phyloP scores from a whole-genome alignment of 2,329 filamentous ascomycete genomes.

The Trichoderma aggressivum region DNA sequence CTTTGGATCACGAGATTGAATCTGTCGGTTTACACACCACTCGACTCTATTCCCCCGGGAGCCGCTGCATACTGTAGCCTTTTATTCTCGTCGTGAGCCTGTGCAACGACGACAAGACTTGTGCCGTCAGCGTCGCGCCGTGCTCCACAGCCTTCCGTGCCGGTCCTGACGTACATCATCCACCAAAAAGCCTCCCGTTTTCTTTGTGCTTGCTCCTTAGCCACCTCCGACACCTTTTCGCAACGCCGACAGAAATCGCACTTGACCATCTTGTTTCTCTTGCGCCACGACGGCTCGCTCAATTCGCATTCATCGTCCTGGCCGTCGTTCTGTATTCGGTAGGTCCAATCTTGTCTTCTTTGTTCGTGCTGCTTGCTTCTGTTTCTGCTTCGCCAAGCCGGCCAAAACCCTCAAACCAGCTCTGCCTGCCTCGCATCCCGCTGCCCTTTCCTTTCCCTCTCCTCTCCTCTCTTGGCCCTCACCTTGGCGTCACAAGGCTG shows the following conservation, averaged over 20 bases:
- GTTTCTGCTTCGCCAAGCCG: neutral
- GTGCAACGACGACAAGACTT: conserved; percentile 7
- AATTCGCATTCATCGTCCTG: neutral
- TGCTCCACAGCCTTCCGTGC: conserved; percentile 19
- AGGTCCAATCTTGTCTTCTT: neutral
- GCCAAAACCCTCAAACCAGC: conserved; percentile 12
- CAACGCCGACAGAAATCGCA: neutral
- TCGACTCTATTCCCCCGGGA: neutral
- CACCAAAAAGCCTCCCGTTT: conserved; percentile 20
- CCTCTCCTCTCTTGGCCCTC: neutral
- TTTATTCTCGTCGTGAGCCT: conserved; percentile 7
- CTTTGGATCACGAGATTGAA: neutral
- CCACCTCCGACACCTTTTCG: conserved; percentile 15
- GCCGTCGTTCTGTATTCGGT: conserved; percentile 1
- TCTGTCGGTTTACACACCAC: neutral
- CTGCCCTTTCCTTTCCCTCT: neutral
- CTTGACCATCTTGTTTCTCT: neutral
- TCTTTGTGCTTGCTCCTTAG: conserved; percentile 14
- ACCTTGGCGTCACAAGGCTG: neutral
- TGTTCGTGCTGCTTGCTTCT: neutral
- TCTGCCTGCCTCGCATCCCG: neutral
- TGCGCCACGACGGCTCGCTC: neutral
- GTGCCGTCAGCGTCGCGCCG: conserved; percentile 20
- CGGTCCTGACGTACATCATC: conserved; percentile 21
- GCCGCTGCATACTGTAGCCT: conserved; percentile 15